Evolutionary conservation across 306 rosid species (phyloP), one percentile per base, ranked within the genome.

Genomic region (Bauhinia variegata): DNA sequence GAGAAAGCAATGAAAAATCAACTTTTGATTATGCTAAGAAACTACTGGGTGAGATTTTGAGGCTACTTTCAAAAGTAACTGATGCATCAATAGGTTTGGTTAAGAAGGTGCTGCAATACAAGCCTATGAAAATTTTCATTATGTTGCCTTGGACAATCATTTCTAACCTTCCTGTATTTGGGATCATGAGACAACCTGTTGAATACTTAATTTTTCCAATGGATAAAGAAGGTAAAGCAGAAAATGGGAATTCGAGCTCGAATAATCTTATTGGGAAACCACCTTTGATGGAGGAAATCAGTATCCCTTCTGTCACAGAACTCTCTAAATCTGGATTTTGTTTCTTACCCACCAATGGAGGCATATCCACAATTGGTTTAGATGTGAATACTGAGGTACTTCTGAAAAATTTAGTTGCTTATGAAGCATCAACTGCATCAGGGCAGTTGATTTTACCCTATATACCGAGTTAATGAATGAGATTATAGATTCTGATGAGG

Each of bases 401-500:
- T 23, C 34, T 92, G 67, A 86, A 88, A 76, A 92, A 87, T 30
- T 74, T 89, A 50, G 87, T 85, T 14, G 96, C 96, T 28, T 92
- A 89, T 42, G 98, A 92, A 76, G 92, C 95, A 23, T 89, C 88
- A 70, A 84, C 42, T 6, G 65, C 83, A 55, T 73, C 84, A 0
- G 88, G 89, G 55, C 86, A 91, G 6, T 77, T 89, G 79, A 74
- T 92, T 60, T 83, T 92, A 66, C 96, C 0, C 88, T 96, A 38
- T 92, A 82, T 75, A 82, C 90, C 0, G 98, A 92, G 48, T 10
- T 92, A 37, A 83, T 87, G 95, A 89, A 89, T 8, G 98, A 96
- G 30, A 92, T 89, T 9, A 87, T 92, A 55, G 98, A 92, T 66
- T 52, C 89, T 0, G 86, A 71, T 50, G 89, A 87, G 23, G 98